phyloP scores from a whole-genome alignment of 2,329 filamentous ascomycete genomes.

The Curvularia lunata region DNA sequence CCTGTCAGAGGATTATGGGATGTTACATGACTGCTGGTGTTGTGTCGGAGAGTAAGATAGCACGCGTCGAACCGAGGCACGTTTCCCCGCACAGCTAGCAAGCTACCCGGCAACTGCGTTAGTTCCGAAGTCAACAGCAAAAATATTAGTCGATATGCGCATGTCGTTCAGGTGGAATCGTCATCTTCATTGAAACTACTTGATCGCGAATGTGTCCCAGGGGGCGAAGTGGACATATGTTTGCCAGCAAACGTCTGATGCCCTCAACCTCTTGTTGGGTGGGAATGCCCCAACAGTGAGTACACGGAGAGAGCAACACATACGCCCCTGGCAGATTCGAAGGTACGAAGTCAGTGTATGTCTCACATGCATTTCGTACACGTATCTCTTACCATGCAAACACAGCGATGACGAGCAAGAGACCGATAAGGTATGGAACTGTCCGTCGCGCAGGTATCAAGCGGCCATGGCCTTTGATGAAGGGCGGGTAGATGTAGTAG shows the following conservation, averaged over 20 bases:
- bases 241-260: not conserved
- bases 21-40: slow-evolving; percentile 16
- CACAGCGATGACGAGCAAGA: slow-evolving; percentile 21
- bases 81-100: slow-evolving; percentile 6
- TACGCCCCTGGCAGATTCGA: too few species aligned
- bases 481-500: slow-evolving; percentile 33
- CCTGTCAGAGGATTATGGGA: not conserved
- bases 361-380: too few species aligned
- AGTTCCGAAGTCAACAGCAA: not conserved
- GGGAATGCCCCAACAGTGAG: slow-evolving; percentile 20
- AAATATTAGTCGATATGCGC: not conserved
- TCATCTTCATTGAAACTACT: not conserved
- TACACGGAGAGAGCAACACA: slow-evolving; percentile 26
- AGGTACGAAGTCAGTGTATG: too few species aligned
- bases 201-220: not conserved
- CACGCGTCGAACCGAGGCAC: slow-evolving; percentile 12
- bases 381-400: too few species aligned
- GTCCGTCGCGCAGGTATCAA: slow-evolving; percentile 27
- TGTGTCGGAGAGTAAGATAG: not conserved
- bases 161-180: not conserved
- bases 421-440: slow-evolving; percentile 29
- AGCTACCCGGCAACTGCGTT: slow-evolving; percentile 2
- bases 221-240: not conserved
- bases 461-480: slow-evolving; percentile 31
- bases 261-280: not conserved